A percentile compares a stretch with the other conserved stretches of the same genome.
phyloP scores from a whole-genome alignment of 192 early-diverging fungal species.

The Backusella circina region DNA sequence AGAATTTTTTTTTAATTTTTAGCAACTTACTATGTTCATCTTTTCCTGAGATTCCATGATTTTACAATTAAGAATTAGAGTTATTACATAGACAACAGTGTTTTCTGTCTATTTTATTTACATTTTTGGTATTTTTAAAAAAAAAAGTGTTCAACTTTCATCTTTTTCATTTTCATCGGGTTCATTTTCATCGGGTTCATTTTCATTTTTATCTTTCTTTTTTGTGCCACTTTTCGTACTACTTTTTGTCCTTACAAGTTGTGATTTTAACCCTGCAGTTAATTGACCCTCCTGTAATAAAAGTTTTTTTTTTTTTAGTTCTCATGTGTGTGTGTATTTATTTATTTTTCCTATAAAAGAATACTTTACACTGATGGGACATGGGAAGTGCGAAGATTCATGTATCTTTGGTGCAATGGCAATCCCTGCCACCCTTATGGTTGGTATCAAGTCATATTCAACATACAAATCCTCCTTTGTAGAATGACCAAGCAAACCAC shows the following conservation, averaged over 20 bases:
- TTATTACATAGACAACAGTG: too few relatives aligned
- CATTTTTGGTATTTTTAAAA: background rate
- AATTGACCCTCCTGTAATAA: background rate
- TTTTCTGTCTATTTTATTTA: background rate
- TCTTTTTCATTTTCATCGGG: background rate
- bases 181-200: background rate
- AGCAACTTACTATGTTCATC: too few relatives aligned
- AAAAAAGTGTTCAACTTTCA: background rate
- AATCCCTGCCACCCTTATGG: constrained; percentile 42
- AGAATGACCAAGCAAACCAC: constrained; percentile 34
- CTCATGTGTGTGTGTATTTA: too few relatives aligned
- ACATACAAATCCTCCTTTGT: constrained; percentile 24
- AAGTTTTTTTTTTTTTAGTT: background rate
- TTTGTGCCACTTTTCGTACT: background rate
- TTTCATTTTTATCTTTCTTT: background rate
- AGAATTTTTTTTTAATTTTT: too few relatives aligned
- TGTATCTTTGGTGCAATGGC: constrained; percentile 38
- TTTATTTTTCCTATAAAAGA: background rate
- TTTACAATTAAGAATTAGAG: too few relatives aligned
- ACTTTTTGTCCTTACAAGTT: background rate
- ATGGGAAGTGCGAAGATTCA: constrained; percentile 34
- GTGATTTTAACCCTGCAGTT: background rate
- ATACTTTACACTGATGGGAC: constrained; percentile 38
- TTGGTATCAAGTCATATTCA: constrained; percentile 47
- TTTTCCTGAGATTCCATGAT: too few relatives aligned